Percentiles rank a stretch among this genome's conserved stretches.
phyloP scores from a whole-genome alignment of 2,329 filamentous ascomycete species.

The Aquanectria penicillioides region DNA sequence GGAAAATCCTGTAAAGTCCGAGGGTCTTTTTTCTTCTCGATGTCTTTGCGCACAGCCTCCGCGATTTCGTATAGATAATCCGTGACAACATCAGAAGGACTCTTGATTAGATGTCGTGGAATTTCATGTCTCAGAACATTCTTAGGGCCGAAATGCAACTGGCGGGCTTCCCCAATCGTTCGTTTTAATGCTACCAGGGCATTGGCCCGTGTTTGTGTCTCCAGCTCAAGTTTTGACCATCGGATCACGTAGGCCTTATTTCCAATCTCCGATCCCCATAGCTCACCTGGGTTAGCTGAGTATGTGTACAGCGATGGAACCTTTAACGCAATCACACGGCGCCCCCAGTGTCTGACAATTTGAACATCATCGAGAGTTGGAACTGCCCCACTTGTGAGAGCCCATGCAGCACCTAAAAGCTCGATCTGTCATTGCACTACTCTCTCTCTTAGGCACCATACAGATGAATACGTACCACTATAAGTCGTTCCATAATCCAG shows the following conservation, averaged over 20 bases:
- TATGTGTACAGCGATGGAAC: constrained; percentile 27
- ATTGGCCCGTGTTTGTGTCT: constrained; percentile 4
- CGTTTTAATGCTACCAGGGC: constrained; percentile 19
- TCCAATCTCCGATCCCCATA: constrained; percentile 24
- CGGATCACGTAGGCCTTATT: constrained; percentile 26
- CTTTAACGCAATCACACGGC: constrained; percentile 8
- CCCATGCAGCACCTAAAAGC: constrained; percentile 22
- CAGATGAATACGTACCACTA: neutral
- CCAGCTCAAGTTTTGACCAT: constrained; percentile 23
- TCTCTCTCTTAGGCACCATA: neutral
- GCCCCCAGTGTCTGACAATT: constrained; percentile 18
- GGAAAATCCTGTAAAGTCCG: constrained; percentile 9
- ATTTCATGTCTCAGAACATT: constrained; percentile 3
- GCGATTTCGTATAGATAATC: constrained; percentile 23
- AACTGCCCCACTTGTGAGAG: constrained; percentile 5
- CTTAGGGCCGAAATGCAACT: neutral
- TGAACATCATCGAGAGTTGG: constrained; percentile 18
- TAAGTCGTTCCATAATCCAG: constrained; percentile 29
- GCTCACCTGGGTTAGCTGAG: constrained; percentile 5
- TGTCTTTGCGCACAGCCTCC: constrained; percentile 2
- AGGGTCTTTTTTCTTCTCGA: constrained; percentile 8
- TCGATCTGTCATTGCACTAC: neutral
- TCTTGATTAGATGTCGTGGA: constrained; percentile 21
- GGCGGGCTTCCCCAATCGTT: constrained; percentile 15
- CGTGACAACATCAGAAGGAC: constrained; percentile 19